Evolutionary conservation across 306 rosid genomes (phyloP).

Genomic region (Acacia acuminata): DNA sequence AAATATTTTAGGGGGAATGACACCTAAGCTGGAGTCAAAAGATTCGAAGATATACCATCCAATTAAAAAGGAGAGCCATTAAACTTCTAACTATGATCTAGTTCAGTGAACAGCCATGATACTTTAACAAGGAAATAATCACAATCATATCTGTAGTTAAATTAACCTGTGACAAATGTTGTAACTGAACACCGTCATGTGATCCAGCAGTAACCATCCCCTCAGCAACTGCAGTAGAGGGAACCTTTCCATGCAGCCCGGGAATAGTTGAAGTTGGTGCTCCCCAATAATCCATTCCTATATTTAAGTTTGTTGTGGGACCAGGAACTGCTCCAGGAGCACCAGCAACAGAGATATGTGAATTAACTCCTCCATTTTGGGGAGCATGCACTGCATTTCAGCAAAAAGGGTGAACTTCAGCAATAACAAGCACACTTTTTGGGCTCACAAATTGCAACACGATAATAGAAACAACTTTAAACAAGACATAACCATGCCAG

Average conservation of each 20-base stretch:
- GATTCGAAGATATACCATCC: not conserved
- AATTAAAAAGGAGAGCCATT: not conserved
- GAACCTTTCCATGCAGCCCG: conserved; percentile 52
- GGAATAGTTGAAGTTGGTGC: conserved; percentile 61
- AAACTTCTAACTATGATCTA: conserved; percentile 13
- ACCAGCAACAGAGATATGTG: conserved; percentile 61
- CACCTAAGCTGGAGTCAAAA: not conserved
- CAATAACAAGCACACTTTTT: not conserved
- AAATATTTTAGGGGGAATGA: not conserved
- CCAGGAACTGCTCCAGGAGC: conserved; percentile 60
- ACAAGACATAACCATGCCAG: conserved; percentile 25
- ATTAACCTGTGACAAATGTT: conserved; percentile 84
- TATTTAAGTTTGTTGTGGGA: conserved; percentile 74
- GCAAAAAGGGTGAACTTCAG: conserved; percentile 18
- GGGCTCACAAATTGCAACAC: conserved; percentile 18
- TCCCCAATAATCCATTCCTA: conserved; percentile 85
- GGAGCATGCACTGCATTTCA: conserved; percentile 62
- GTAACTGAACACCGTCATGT: conserved; percentile 84
- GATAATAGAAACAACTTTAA: conserved; percentile 19
- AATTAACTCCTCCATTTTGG: conserved; percentile 74
- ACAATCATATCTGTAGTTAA: not conserved
- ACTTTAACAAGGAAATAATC: conserved; percentile 26
- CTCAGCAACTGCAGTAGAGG: conserved; percentile 77
- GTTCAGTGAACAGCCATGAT: conserved; percentile 12
- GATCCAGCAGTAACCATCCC: conserved; percentile 75